Evolutionary conservation across 805 yeast genomes (phyloP), one percentile per base, ranked within the genome.

Genomic region (Barnettozyma siamensis): DNA sequence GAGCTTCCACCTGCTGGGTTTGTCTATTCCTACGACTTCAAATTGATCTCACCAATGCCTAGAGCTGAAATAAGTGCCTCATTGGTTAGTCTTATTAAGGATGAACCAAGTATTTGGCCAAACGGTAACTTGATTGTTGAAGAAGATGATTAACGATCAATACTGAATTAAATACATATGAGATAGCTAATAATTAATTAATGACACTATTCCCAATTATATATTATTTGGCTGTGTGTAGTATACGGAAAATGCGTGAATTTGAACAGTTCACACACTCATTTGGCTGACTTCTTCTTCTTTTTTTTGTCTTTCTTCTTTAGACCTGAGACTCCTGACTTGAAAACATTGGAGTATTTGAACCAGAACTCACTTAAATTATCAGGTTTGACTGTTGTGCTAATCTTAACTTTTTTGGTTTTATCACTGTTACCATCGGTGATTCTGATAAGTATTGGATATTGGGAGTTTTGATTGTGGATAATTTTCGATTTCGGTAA

Each of bases 271-370:
- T 23, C 26, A 21, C 4, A 17, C 20, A 10, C 6, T 41, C 43
- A 47, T 45, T 62, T 64, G 33, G 61, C 59, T 60, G 68, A 49
- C 64, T 69, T 72, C 58, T 73, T 70, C 66, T 76, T 80, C 66
- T 73, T 75, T 70, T 78, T 80, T 70, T 86, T 87, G 45, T 84
- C 87, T 67, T 86, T 88, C 74, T 83, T 86, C 57, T 78, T 75
- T 60, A 89, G 70, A 2, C 95, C 96, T 3, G 66, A 66, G 60
- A 85, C 77, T 5, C 93, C 89, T 18, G 69, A 57, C 58, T 86
- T 88, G 42, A 88, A 69, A 0, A 75, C 75, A 33, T 76, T 78
- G 1, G 86, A 64, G 62, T 88, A 89, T 20, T 78, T 79, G 33
- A 62, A 59, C 96, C 96, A 89, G 59, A 89, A 89, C 44, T 66